Base-by-base conservation (phyloP, 495 filamentous ascomycete species). In the Penicillium macrosclerotiorum region DNA sequence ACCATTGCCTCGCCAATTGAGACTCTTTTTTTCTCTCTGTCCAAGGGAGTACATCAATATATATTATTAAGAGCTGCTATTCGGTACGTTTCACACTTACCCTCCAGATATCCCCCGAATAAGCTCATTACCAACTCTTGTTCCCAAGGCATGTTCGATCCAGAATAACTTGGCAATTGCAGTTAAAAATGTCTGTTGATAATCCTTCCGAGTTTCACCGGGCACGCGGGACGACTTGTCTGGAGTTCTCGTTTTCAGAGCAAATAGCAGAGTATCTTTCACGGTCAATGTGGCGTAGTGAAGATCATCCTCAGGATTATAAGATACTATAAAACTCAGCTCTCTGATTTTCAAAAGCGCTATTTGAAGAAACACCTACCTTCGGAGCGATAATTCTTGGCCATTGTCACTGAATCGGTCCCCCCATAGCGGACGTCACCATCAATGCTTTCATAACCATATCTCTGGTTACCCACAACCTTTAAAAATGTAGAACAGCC, bases 101-200 rank as follows among this genome's bases (percentile, higher is more conserved):
- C 86, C 86, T 13, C 86, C 86, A 11, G 78, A 84, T 7, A 90
- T 73, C 37, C 85, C 85, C 23, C 83, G 76, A 14, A 87, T 73
- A 3, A 79, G 70, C 22, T 80, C 79, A 45, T 86, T 78, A 4
- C 86, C 86, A 25, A 90, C 77, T 58, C 78, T 83, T 0, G 85
- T 89, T 22, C 76, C 74, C 42, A 84, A 56, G 0, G 77, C 80
- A 55, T 88, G 83, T 47, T 85, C 81, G 24, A 86, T 88, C 73
- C 86, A 86, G 49, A 95, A 93, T 25, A 90, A 72, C 50, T 88
- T 84, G 27, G 87, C 74, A 29, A 93, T 74, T 1, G 86, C 82
- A 13, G 81, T 68, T 5, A 89, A 73, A 46, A 89, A 84, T 29
- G 84, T 81, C 20, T 74, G 63, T 23, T 80, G 80, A 51, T 87